Evolutionary conservation across 768 basidiomycete genomes (phyloP).

Genomic region (Boletus insuetus): DNA sequence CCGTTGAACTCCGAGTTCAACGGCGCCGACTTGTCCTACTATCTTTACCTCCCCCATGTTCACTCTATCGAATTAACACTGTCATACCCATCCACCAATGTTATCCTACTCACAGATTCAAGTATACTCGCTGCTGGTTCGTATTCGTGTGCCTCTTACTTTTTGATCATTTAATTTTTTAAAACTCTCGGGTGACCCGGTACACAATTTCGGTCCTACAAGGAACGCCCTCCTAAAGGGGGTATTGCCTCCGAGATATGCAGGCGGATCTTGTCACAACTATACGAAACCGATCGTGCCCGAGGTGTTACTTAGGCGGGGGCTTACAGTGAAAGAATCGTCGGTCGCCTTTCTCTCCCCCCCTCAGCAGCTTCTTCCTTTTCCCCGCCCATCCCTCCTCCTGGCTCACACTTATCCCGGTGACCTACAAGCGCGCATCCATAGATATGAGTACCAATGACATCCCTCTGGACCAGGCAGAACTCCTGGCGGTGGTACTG

Average conservation of each 20-base stretch:
- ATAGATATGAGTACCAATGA: neutral
- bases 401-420: neutral
- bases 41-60: too few species aligned
- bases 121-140: too few species aligned
- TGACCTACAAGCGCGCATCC: neutral
- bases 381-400: neutral
- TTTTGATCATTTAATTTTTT: neutral
- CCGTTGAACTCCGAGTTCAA: too few species aligned
- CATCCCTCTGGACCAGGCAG: slow-evolving; percentile 20
- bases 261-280: too few species aligned
- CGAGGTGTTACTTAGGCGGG: neutral
- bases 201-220: too few species aligned
- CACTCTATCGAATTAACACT: too few species aligned
- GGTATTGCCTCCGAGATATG: too few species aligned
- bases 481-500: slow-evolving; percentile 17
- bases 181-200: too few species aligned
- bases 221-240: neutral
- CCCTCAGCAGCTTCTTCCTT: too few species aligned
- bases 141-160: neutral
- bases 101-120: too few species aligned
- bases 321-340: neutral
- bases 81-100: too few species aligned
- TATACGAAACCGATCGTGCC: neutral
- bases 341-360: neutral
- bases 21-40: too few species aligned